Conservation (phyloP, 2,329 filamentous ascomycete genomes). For the Delphinella strobiligena region DNA sequence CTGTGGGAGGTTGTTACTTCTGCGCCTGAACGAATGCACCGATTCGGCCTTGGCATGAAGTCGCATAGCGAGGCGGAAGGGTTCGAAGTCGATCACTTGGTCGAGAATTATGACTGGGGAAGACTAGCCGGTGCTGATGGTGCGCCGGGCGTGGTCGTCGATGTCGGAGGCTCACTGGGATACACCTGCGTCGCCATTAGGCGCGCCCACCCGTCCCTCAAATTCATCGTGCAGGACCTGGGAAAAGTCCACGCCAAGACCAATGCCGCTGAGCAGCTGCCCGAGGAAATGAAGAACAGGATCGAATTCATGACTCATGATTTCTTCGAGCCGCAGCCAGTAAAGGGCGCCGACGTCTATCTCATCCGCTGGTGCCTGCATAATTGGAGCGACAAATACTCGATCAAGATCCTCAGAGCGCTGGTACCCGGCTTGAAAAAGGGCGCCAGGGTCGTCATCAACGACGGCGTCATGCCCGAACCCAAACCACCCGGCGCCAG, state of each 20-base stretch:
- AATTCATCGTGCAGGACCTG: constrained; percentile 35
- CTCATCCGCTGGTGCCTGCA: constrained; percentile 14
- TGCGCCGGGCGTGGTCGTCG: constrained; percentile 43
- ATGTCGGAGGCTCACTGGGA: constrained; percentile 31
- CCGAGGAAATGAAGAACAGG: constrained; percentile 4
- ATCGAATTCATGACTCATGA: constrained; percentile 13
- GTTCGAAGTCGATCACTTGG: background rate
- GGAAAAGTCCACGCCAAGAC: constrained; percentile 6
- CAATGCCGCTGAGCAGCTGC: constrained; percentile 3
- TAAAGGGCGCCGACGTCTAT: constrained; percentile 18
- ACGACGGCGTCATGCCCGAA: constrained; percentile 12
- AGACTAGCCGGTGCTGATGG: too few relatives aligned
- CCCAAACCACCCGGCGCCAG: background rate
- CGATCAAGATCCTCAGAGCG: constrained; percentile 11
- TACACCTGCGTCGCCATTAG: constrained; percentile 30
- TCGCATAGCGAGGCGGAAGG: background rate
- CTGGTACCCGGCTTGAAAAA: constrained; percentile 9
- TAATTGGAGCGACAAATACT: constrained; percentile 16
- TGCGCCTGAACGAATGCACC: background rate
- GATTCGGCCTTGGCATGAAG: background rate
- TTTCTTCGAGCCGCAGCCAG: constrained; percentile 20
- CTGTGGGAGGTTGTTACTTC: background rate
- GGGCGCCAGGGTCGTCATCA: constrained; percentile 14
- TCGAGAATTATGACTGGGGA: background rate
- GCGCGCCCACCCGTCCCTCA: constrained; percentile 28